Evolutionary conservation across 2,329 filamentous ascomycete genomes (phyloP).

Genomic region (Aspergillus fischeri): DNA sequence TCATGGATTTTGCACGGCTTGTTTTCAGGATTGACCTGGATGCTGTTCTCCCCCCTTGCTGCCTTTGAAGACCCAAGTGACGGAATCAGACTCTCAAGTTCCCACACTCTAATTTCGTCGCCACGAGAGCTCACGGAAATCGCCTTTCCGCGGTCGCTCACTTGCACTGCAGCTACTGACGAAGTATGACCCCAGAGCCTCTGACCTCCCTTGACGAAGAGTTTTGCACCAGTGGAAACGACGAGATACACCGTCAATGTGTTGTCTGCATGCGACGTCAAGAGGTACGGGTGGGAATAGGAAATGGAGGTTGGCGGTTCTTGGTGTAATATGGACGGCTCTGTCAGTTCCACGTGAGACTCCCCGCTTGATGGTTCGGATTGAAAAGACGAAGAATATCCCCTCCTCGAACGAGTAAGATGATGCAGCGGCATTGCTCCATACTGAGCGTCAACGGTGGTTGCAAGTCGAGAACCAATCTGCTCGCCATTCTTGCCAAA

Average conservation of each 20-base stretch:
- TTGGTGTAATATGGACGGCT: conserved; percentile 32
- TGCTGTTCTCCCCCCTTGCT: conserved; percentile 48
- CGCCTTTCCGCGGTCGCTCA: conserved; percentile 79
- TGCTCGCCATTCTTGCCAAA: conserved; percentile 50
- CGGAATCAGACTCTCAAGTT: conserved; percentile 68
- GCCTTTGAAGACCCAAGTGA: conserved; percentile 43
- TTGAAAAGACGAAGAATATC: conserved; percentile 9
- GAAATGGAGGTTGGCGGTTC: conserved; percentile 60
- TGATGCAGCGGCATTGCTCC: conserved; percentile 17
- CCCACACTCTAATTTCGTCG: conserved; percentile 80
- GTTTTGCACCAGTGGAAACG: conserved; percentile 61
- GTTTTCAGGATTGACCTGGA: conserved; percentile 47
- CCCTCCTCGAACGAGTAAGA: conserved; percentile 6
- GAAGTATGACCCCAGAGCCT: conserved; percentile 90
- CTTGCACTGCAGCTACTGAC: conserved; percentile 78
- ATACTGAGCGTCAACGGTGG: conserved; percentile 38
- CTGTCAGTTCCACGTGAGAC: conserved; percentile 10
- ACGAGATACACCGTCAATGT: conserved; percentile 79
- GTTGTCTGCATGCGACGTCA: conserved; percentile 81
- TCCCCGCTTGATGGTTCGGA: conserved; percentile 23
- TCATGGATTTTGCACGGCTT: conserved; percentile 8
- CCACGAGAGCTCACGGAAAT: conserved; percentile 83
- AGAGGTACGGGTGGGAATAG: conserved; percentile 78
- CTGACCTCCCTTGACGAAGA: conserved; percentile 69
- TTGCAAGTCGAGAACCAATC: conserved; percentile 36